Evolutionary conservation across 495 filamentous ascomycete genomes (phyloP).

Genomic region (Tuber aestivum): DNA sequence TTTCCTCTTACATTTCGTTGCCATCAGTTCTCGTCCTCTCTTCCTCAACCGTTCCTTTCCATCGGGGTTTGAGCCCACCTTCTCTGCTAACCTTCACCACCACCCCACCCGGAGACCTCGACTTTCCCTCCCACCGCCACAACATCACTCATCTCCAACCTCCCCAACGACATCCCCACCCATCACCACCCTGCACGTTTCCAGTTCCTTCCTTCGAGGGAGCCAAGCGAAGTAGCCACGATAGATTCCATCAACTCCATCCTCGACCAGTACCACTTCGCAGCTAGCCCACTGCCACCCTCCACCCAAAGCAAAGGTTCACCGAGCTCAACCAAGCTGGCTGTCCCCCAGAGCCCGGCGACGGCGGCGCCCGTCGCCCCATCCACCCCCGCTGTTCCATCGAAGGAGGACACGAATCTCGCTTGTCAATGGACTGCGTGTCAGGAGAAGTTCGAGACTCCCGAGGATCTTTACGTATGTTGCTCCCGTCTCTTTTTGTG

Average conservation of each 20-base stretch:
- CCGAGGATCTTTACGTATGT: constrained; percentile 88
- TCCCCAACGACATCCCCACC: neutral
- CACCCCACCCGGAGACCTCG: neutral
- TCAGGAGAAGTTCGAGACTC: constrained; percentile 67
- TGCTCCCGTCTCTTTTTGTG: constrained; percentile 31
- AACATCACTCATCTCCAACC: neutral
- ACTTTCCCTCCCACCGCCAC: neutral
- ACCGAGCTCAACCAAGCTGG: constrained; percentile 36
- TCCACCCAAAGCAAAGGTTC: constrained; percentile 27
- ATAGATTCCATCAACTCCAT: constrained; percentile 41
- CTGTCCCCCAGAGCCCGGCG: constrained; percentile 39
- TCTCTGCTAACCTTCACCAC: neutral
- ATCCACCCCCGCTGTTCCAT: constrained; percentile 47
- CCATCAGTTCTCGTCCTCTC: constrained; percentile 3
- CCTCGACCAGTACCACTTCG: constrained; percentile 38
- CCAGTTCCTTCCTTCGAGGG: constrained; percentile 32
- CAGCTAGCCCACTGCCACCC: constrained; percentile 24
- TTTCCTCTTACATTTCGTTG: constrained; percentile 4
- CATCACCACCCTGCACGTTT: neutral
- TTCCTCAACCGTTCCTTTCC: constrained; percentile 4
- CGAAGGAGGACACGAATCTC: constrained; percentile 57
- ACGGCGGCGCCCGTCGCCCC: constrained; percentile 37
- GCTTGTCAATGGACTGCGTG: constrained; percentile 84
- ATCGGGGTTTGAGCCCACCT: neutral
- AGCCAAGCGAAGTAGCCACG: constrained; percentile 33